Base-by-base conservation (phyloP, 2,329 filamentous ascomycete genomes). In the Thermothelomyces thermophilus region DNA sequence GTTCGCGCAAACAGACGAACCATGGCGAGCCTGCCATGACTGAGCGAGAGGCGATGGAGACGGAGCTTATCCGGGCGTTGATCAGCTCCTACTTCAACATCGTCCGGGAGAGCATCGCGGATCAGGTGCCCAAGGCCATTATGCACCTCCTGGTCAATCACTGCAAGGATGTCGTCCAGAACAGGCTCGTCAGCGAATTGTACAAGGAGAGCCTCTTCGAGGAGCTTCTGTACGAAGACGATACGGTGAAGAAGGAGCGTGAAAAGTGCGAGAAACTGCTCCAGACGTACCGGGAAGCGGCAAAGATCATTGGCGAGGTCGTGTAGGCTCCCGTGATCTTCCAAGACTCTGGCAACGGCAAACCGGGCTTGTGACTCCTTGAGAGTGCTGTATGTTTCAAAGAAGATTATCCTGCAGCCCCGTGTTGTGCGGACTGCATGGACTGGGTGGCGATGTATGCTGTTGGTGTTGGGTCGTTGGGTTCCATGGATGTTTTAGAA, bases 21-120 rank as follows among this genome's bases (percentile, higher is more conserved):
- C 76, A 78, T 46, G 80, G 84, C 54, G 90, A 95, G 64, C 90
- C 90, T 30, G 89, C 88, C 49, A 80, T 98, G 62, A 96, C 90
- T 1, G 93, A 98, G 60, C 87, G 93, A 46, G 93, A 98, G 72
- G 87, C 90, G 39, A 87, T 98, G 74, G 93, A 98, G 72, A 97
- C 93, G 9, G 93, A 98, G 70, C 82, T 98, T 35, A 98, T 98
- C 66, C 86, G 91, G 41, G 87, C 90, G 41, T 80, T 98, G 50
- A 98, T 98, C 67, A 95, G 88, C 28, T 96, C 90, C 1, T 98
- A 98, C 75, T 98, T 98, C 76, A 95, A 95, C 68, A 98, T 98
- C 63, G 93, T 98, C 41, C 87, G 93, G 56, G 93, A 98, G 70
- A 91, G 89, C n/a, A 95, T 96, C 62, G 91, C 91, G 39, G 93